Evolutionary conservation across 139 green algal genomes (phyloP), one percentile per base, ranked within the genome.

Genomic region (Dunaliella sp.): DNA sequence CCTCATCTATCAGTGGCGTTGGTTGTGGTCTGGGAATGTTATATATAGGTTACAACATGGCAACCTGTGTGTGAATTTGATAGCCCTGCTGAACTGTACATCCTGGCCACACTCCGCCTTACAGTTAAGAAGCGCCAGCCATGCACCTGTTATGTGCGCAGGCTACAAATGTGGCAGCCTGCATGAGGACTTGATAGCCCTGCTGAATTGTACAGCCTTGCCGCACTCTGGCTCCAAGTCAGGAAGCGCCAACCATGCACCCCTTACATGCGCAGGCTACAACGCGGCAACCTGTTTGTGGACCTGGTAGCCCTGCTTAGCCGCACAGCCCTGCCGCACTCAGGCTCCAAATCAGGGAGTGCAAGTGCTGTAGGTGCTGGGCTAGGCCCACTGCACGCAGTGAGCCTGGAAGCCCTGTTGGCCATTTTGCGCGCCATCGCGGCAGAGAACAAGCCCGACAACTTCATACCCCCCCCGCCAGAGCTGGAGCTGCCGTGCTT

Each of bases 11-110:
- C n/a, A n/a, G n/a, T n/a, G n/a, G n/a, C n/a, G n/a, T n/a, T n/a
- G n/a, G n/a, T n/a, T n/a, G n/a, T n/a, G n/a, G n/a, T n/a, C n/a
- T n/a, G n/a, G n/a, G n/a, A n/a, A n/a, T n/a, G n/a, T n/a, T n/a
- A n/a, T n/a, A 34, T 7, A 34, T 48, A 96, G 86, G 34, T 38
- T 89, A 28, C 86, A 91, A 80, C 88, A 88, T n/a, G 85, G 77
- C 79, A 97, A 99, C 91, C 89, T 98, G 33, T 98, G 98, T 85
- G 95, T 97, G 86, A 83, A 94, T 58, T 87, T 98, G 24, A 94
- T 89, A 37, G 88, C 87, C n/a, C n/a, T n/a, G n/a, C n/a, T n/a
- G n/a, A n/a, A n/a, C n/a, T n/a, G n/a, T n/a, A n/a, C n/a, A n/a
- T 95, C 96, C 3, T 96, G 97, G 82, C 95, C 95, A 22, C 28